phyloP scores from a whole-genome alignment of 1,139 yeast genomes.

The Candida freyschussii region DNA sequence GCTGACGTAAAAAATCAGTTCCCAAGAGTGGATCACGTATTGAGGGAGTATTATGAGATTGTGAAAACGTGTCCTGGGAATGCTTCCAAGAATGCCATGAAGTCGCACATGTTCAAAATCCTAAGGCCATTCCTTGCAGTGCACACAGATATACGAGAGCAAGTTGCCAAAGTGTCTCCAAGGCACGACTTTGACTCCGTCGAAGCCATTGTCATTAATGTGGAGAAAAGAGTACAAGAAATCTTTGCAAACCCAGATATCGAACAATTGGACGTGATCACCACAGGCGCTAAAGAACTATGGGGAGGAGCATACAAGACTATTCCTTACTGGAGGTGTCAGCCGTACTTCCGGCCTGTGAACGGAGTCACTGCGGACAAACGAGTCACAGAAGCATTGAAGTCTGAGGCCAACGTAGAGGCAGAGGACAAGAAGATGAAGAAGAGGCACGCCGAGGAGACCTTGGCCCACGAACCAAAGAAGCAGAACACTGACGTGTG shows the following conservation, averaged over 20 bases:
- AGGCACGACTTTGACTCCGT: constrained; percentile 49
- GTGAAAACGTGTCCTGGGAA: constrained; percentile 61
- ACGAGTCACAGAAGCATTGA: constrained; percentile 32
- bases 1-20: constrained; percentile 58
- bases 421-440: constrained; percentile 6
- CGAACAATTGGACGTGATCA: constrained; percentile 46
- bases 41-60: constrained; percentile 85
- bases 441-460: constrained; percentile 14
- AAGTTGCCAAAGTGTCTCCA: constrained; percentile 53
- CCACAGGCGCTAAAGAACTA: constrained; percentile 47
- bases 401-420: constrained; percentile 5
- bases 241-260: constrained; percentile 45
- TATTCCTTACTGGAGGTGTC: constrained; percentile 97
- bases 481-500: constrained; percentile 5
- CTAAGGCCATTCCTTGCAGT: constrained; percentile 70
- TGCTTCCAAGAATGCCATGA: constrained; percentile 81
- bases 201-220: constrained; percentile 63
- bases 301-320: constrained; percentile 83
- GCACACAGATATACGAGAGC: constrained; percentile 73
- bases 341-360: constrained; percentile 87
- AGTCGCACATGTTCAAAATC: constrained; percentile 87
- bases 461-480: constrained; percentile 6
- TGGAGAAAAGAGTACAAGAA: constrained; percentile 59
- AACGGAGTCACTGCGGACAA: constrained; percentile 58
- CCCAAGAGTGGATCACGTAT: constrained; percentile 79